These are phyloP conservation scores for Colletotrichum cuscutae DNA, from an alignment of 2,329 filamentous ascomycete genomes.

Conservation along the genomic window DNA sequence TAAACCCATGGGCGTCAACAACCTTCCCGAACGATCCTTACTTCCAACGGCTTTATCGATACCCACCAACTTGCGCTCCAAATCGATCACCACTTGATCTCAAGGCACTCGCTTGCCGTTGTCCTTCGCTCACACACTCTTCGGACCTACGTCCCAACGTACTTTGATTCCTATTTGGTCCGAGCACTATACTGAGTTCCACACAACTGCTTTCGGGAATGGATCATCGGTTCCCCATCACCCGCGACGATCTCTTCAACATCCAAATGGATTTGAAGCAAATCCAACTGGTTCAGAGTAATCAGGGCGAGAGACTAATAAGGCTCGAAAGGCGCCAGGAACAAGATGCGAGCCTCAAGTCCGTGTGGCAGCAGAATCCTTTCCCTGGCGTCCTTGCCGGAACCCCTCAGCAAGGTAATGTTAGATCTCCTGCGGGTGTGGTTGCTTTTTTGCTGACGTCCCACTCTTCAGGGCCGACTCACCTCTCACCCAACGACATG, in stretches of 20 bases:
- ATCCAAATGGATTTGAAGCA: conserved; percentile 78
- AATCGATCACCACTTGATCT: background rate
- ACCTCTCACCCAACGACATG: conserved; percentile 82
- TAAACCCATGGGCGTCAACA: background rate
- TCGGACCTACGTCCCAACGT: background rate
- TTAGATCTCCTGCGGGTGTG: background rate
- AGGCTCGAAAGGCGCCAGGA: conserved; percentile 74
- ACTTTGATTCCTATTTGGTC: background rate
- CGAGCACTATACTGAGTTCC: conserved; percentile 31
- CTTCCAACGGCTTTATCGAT: conserved; percentile 14
- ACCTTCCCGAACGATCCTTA: conserved; percentile 4
- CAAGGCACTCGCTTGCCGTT: conserved; percentile 23
- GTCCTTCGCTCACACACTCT: conserved; percentile 6
- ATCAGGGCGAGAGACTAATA: conserved; percentile 70
- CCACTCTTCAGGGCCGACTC: conserved; percentile 72
- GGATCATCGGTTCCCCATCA: conserved; percentile 70
- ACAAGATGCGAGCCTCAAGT: conserved; percentile 78
- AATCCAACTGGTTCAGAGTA: conserved; percentile 70
- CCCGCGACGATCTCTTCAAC: conserved; percentile 73
- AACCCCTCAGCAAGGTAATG: conserved; percentile 86
- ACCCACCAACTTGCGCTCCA: conserved; percentile 5
- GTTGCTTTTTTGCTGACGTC: conserved; percentile 35
- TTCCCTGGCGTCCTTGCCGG: conserved; percentile 88
- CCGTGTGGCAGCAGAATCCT: conserved; percentile 90
- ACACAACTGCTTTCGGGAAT: conserved; percentile 55